phyloP scores from a whole-genome alignment of 2,329 filamentous ascomycete genomes.

The Rutstroemia sp. region DNA sequence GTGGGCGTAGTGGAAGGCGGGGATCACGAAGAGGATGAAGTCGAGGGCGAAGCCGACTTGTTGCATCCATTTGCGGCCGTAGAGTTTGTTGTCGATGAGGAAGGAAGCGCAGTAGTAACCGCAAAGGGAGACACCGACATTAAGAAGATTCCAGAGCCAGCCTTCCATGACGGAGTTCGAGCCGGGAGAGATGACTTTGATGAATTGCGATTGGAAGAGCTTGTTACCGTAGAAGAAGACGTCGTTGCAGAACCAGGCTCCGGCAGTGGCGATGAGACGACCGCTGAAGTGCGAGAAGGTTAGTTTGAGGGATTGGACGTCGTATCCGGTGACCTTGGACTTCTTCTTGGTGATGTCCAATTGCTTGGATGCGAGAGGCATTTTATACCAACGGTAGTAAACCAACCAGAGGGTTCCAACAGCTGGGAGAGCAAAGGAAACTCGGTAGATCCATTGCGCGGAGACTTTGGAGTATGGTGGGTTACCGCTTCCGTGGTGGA shows the following conservation, averaged over 20 bases:
- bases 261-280: conserved; percentile 78
- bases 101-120: conserved; percentile 75
- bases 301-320: conserved; percentile 70
- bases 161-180: conserved; percentile 63
- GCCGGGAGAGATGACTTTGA: conserved; percentile 66
- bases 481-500: conserved; percentile 55
- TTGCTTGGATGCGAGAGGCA: conserved; percentile 81
- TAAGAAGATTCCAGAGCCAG: conserved; percentile 91
- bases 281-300: conserved; percentile 80
- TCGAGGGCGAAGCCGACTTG: conserved; percentile 87
- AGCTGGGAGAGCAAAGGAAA: conserved; percentile 88
- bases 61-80: conserved; percentile 94
- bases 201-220: conserved; percentile 90
- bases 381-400: conserved; percentile 94
- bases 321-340: conserved; percentile 83
- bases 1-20: conserved; percentile 81
- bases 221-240: conserved; percentile 99
- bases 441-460: conserved; percentile 83
- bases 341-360: conserved; percentile 79
- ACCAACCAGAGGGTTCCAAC: conserved; percentile 88
- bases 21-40: conserved; percentile 89
- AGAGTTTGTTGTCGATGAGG: conserved; percentile 51
- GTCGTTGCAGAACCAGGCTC: conserved; percentile 92
- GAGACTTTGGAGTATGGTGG: conserved; percentile 72
- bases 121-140: conserved; percentile 74